Evolutionary conservation across 257 asterid species (phyloP).

Genomic region (Haberlea rhodopensis): DNA sequence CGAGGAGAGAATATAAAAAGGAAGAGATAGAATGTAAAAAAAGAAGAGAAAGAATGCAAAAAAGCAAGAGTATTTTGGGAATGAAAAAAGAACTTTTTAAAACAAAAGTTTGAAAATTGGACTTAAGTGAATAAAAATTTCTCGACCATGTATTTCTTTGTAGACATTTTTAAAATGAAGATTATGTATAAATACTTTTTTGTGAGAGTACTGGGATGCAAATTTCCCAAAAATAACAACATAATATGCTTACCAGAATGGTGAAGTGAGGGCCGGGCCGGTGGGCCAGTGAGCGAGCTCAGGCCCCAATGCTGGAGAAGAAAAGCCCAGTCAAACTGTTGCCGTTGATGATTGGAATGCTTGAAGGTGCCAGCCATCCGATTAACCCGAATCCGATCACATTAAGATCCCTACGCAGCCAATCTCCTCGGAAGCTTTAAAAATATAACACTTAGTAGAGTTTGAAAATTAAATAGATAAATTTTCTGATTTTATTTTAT

Average conservation of each 20-base stretch:
- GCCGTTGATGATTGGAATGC: constrained; percentile 76
- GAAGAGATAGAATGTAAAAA: too few species aligned
- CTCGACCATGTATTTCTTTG: too few species aligned
- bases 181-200: too few species aligned
- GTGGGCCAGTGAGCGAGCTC: constrained; percentile 91
- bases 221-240: too few species aligned
- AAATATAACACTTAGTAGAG: neutral
- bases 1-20: too few species aligned
- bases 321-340: constrained; percentile 82
- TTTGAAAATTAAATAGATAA: neutral
- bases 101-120: too few species aligned
- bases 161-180: too few species aligned
- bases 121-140: too few species aligned
- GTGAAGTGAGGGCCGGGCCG: constrained; percentile 71
- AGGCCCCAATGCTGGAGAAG: constrained; percentile 81
- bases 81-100: too few species aligned
- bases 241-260: constrained; percentile 70
- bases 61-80: too few species aligned
- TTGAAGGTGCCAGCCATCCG: constrained; percentile 95
- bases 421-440: constrained; percentile 70
- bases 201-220: too few species aligned
- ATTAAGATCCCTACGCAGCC: constrained; percentile 81
- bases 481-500: neutral
- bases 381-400: constrained; percentile 94
- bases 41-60: too few species aligned